Evolutionary conservation across 2,329 filamentous ascomycete genomes (phyloP).

Genomic region (Trichophyton verrucosum): DNA sequence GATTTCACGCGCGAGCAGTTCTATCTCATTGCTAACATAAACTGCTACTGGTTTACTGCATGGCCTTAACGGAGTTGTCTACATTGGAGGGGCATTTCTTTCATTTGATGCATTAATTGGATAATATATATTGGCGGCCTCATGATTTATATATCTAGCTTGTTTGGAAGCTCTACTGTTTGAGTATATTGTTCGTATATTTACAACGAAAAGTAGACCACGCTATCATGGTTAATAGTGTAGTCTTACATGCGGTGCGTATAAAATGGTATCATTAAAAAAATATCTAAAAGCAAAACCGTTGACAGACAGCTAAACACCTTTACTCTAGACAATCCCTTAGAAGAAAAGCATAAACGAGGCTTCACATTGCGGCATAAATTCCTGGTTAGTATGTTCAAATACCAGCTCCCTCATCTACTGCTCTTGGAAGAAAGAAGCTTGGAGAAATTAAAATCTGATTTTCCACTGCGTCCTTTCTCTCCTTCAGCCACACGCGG

Average conservation of each 20-base stretch:
- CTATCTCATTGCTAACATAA: constrained; percentile 16
- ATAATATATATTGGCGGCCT: neutral
- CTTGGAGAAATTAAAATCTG: neutral
- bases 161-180: neutral
- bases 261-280: neutral
- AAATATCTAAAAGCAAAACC: neutral
- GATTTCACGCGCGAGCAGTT: constrained; percentile 20
- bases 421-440: neutral
- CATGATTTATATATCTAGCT: neutral
- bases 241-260: neutral
- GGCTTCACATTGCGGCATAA: neutral
- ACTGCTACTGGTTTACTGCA: neutral
- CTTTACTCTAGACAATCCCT: neutral
- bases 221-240: neutral
- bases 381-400: neutral
- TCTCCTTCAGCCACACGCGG: neutral
- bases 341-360: neutral
- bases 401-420: neutral
- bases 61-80: neutral
- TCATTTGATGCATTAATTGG: neutral
- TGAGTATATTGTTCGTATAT: neutral
- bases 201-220: neutral
- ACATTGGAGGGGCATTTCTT: neutral
- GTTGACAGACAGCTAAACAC: neutral
- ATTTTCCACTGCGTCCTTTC: neutral